These are phyloP conservation scores for Chaetomiaceae sp. DNA, from an alignment of 2,329 filamentous ascomycete species.

Conservation along the genomic window DNA sequence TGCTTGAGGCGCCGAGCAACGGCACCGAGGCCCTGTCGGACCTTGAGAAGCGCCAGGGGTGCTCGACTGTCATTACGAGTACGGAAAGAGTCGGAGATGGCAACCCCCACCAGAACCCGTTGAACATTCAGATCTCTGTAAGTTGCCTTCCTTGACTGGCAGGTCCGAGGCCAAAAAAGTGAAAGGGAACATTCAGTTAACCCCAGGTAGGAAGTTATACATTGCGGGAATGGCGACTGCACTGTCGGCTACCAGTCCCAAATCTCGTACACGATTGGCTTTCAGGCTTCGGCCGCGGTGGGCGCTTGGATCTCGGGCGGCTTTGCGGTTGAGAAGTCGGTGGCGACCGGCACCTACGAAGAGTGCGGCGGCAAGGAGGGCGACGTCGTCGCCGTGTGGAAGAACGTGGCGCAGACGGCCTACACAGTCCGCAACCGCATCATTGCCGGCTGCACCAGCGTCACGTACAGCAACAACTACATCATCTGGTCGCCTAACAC, in stretches of 20 bases:
- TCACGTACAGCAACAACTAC: background rate
- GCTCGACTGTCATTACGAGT: background rate
- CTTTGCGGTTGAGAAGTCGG: slow-evolving; percentile 13
- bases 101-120: background rate
- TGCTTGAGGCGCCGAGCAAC: background rate
- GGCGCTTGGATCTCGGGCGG: background rate
- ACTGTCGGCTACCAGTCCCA: background rate
- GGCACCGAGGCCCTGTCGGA: background rate
- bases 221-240: background rate
- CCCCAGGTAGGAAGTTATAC: background rate
- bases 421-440: slow-evolving; percentile 9
- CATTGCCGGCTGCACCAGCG: background rate
- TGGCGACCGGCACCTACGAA: slow-evolving; percentile 6
- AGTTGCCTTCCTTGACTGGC: background rate
- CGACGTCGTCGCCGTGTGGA: slow-evolving; percentile 7
- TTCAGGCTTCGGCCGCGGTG: background rate
- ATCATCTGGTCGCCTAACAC: slow-evolving; percentile 5
- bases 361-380: background rate
- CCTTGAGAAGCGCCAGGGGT: background rate
- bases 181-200: background rate
- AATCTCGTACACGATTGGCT: background rate
- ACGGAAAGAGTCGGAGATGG: background rate
- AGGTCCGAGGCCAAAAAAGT: too few relatives aligned
- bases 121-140: background rate
- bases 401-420: slow-evolving; percentile 7